Percentiles rank a stretch among this genome's conserved stretches.
Conservation (phyloP, 1,284 basidiomycete species). For the Heterobasidion occidentale region DNA sequence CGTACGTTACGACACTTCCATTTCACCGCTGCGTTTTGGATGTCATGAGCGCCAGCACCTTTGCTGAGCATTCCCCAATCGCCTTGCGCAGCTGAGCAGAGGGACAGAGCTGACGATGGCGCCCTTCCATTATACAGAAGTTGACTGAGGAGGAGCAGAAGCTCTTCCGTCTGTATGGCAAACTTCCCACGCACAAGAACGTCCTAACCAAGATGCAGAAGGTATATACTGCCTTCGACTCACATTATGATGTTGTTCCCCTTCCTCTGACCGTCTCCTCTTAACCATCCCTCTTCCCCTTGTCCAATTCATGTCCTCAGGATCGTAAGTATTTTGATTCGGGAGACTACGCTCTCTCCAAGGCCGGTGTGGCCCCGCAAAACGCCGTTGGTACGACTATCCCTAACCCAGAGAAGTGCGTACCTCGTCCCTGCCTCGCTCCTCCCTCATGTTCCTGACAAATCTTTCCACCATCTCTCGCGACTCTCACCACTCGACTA, state of each 20-base stretch:
- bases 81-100: neutral
- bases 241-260: neutral
- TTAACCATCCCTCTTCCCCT: neutral
- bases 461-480: slow-evolving; percentile 4
- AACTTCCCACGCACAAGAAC: slow-evolving; percentile 90
- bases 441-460: slow-evolving; percentile 8
- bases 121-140: slow-evolving; percentile 41
- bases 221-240: slow-evolving; percentile 35
- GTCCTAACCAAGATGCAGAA: slow-evolving; percentile 91
- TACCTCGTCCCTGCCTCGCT: slow-evolving; percentile 11
- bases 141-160: slow-evolving; percentile 90
- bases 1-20: slow-evolving; percentile 36
- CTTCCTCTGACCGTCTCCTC: neutral
- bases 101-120: neutral
- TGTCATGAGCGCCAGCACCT: neutral
- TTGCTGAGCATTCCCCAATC: no score
- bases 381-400: slow-evolving; percentile 89
- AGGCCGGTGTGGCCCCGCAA: slow-evolving; percentile 86
- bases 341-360: slow-evolving; percentile 93
- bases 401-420: slow-evolving; percentile 90
- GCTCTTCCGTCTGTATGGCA: slow-evolving; percentile 92
- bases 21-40: neutral
- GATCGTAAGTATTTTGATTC: slow-evolving; percentile 98
- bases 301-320: slow-evolving; percentile 30
- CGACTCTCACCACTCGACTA: neutral